Evolutionary conservation across 176 grass and related monocot genomes (phyloP), one percentile per base, ranked within the genome.

Genomic region (Otatea glauca): DNA sequence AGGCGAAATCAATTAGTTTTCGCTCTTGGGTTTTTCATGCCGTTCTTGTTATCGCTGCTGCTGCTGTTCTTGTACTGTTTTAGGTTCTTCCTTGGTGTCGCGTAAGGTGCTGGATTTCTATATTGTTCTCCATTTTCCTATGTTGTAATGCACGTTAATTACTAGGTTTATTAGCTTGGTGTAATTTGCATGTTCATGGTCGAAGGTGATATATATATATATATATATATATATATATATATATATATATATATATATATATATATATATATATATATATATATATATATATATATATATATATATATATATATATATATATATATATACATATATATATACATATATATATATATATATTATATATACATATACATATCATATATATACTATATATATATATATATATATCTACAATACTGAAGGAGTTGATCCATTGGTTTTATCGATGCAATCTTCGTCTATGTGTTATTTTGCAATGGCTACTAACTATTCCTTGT

Each of bases 141-240:
- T 86, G 48, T 25, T 87, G 81, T 87, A 83, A 91, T 72, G 49
- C 59, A 63, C 61, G 50, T 61, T 72, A 80, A 44, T 70, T 72
- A 59, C 51, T 83, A 90, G 75, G 68, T 74, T 51, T 74, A 34
- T 12, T 45, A 82, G 35, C 55, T 87, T 68, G 79, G 79, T 86
- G 74, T 71, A 86, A 77, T 72, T 56, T 77, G 65, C 66, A 62
- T 38, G 81, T 79, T 59, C 42, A 51, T 77, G 65, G 55, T 77
- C 51, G 34, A 88, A 88, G 72, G 32, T 73, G 58, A 72, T 76
- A 37, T 37, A 37, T 37, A 29, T 29, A 29, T 29, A 29, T 29
- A 29, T 29, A 29, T 29, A 29, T 29, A 29, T 29, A 29, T 29
- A 29, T 29, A 29, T 29, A 29, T 29, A 29, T 29, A 29, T 29